Evolutionary conservation across 371 early-diverging fungal species (phyloP).

Genomic region (Mortierella sp.): DNA sequence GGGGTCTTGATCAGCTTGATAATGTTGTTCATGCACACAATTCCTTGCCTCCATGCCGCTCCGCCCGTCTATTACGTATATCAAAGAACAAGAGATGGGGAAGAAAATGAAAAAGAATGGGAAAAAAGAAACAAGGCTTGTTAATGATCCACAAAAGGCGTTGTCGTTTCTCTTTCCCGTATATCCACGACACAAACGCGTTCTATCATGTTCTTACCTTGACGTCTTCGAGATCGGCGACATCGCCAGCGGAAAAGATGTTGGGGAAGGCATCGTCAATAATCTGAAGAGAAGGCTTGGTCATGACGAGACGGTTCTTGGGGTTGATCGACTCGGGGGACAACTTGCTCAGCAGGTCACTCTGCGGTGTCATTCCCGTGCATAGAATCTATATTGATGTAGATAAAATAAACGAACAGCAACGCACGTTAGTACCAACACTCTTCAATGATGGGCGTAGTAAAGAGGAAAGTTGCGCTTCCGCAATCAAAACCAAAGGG

Average conservation of each 20-base stretch:
- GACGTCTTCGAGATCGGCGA: constrained; percentile 61
- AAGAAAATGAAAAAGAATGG: not conserved
- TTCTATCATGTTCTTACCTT: constrained; percentile 51
- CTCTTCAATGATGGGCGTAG: not conserved
- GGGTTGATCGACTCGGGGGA: constrained; percentile 63
- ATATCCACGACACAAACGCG: too few relatives aligned
- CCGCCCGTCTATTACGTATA: constrained; percentile 32
- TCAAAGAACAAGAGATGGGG: not conserved
- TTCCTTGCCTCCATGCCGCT: constrained; percentile 39
- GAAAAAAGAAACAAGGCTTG: not conserved
- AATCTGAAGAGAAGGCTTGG: constrained; percentile 76
- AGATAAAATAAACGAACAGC: not conserved
- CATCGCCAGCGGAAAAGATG: constrained; percentile 79
- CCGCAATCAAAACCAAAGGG: not conserved
- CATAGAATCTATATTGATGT: constrained; percentile 63
- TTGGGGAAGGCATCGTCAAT: constrained; percentile 70
- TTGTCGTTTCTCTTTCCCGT: too few relatives aligned
- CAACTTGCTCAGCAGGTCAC: constrained; percentile 60
- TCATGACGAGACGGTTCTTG: constrained; percentile 65
- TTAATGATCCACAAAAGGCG: not conserved
- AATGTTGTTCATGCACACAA: constrained; percentile 44
- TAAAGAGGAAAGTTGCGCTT: not conserved
- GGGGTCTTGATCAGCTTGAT: constrained; percentile 44
- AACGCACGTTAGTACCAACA: not conserved
- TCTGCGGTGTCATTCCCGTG: constrained; percentile 78